A percentile compares a stretch with the other conserved stretches of the same genome.
These are phyloP conservation scores for Periglandula ipomoeae DNA, from an alignment of 2,329 filamentous ascomycete species.

Conservation along the genomic window DNA sequence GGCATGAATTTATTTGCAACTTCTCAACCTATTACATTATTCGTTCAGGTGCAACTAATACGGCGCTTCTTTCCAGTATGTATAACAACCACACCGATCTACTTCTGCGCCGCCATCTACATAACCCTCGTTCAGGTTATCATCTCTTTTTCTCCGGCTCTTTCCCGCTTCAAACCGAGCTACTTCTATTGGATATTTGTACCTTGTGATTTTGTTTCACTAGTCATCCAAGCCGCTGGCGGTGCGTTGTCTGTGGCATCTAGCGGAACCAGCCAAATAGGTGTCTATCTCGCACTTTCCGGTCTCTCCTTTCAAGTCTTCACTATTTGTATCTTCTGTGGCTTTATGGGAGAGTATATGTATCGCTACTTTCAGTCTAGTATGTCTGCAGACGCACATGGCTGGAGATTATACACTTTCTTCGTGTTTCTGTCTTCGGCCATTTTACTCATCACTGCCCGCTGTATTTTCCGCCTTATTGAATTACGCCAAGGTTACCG, in stretches of 20 bases:
- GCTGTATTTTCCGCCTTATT: slow-evolving; percentile 55
- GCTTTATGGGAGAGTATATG: slow-evolving; percentile 40
- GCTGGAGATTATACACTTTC: slow-evolving; percentile 32
- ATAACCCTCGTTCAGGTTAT: slow-evolving; percentile 43
- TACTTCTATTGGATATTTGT: slow-evolving; percentile 40
- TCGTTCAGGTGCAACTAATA: too few species aligned
- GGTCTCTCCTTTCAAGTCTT: slow-evolving; percentile 51
- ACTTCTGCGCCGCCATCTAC: slow-evolving; percentile 54
- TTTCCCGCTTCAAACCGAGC: slow-evolving; percentile 34
- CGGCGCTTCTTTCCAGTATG: too few species aligned
- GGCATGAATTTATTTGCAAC: too few species aligned
- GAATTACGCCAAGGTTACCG: slow-evolving; percentile 56
- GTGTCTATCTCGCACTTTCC: slow-evolving; percentile 31
- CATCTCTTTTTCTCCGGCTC: slow-evolving; percentile 26
- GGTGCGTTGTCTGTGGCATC: slow-evolving; percentile 40
- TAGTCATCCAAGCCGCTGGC: slow-evolving; percentile 46
- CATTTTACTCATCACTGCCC: slow-evolving; percentile 49
- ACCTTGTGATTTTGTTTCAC: slow-evolving; percentile 46
- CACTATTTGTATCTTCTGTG: slow-evolving; percentile 43
- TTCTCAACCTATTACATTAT: too few species aligned
- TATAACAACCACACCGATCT: slow-evolving; percentile 40
- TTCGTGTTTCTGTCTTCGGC: slow-evolving; percentile 41
- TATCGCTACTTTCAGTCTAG: slow-evolving; percentile 27
- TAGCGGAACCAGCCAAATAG: slow-evolving; percentile 27
- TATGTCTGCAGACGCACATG: slow-evolving; percentile 13